These are phyloP conservation scores for Zizania palustris DNA, from an alignment of 202 grass and related monocot genomes.

Conservation along the genomic window DNA sequence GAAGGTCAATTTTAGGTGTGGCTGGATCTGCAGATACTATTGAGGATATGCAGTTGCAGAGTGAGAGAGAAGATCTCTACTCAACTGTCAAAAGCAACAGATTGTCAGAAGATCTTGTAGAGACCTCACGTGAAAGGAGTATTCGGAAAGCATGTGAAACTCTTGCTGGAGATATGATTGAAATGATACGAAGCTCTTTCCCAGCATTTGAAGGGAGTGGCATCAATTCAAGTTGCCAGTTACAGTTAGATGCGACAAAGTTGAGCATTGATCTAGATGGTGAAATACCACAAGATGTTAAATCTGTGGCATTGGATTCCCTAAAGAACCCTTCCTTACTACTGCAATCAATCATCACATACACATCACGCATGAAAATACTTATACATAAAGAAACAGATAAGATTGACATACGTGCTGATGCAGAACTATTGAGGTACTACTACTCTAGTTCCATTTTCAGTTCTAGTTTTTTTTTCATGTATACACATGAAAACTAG, in stretches of 20 bases:
- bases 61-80: slow-evolving; percentile 72
- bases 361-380: slow-evolving; percentile 68
- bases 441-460: slow-evolving; percentile 21
- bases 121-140: slow-evolving; percentile 77
- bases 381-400: slow-evolving; percentile 93
- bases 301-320: slow-evolving; percentile 70
- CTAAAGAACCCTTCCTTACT: slow-evolving; percentile 84
- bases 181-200: slow-evolving; percentile 80
- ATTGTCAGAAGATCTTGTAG: slow-evolving; percentile 76
- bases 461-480: slow-evolving; percentile 31
- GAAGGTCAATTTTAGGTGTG: slow-evolving; percentile 58
- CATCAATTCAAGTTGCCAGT: slow-evolving; percentile 80
- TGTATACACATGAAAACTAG: slow-evolving; percentile 26
- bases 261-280: slow-evolving; percentile 89
- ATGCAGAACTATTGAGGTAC: slow-evolving; percentile 97
- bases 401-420: slow-evolving; percentile 90
- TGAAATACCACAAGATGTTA: slow-evolving; percentile 82
- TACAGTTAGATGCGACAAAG: slow-evolving; percentile 81
- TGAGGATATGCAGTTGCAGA: slow-evolving; percentile 67
- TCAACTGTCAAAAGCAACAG: slow-evolving; percentile 71
- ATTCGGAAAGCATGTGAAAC: slow-evolving; percentile 85
- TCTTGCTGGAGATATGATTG: slow-evolving; percentile 74
- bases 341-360: slow-evolving; percentile 75
- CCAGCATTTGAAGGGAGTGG: slow-evolving; percentile 93
- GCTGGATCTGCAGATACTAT: slow-evolving; percentile 50